Base-by-base conservation (phyloP, 495 filamentous ascomycete species). In the Aspergillus diversus region DNA sequence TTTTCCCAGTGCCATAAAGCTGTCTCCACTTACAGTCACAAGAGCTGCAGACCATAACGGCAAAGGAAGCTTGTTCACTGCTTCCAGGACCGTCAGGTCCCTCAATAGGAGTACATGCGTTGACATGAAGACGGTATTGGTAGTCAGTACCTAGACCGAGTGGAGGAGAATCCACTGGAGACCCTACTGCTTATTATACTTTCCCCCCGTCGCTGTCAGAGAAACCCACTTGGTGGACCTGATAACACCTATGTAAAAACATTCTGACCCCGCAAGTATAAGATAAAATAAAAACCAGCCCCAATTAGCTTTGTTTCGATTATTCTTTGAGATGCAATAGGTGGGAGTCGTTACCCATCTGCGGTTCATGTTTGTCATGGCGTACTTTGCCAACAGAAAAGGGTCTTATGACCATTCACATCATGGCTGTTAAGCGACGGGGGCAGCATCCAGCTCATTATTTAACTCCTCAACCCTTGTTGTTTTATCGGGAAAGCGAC, bases 11-110 rank as follows among this genome's bases (percentile, higher is more conserved):
- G 21, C 21, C 21, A 27, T 27, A 27, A 27, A 27, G 21, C 39
- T 55, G 2, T 55, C 12, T 9, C 39, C 39, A 8, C 39, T 43
- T 43, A 55, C 52, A 55, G 32, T 33, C 11, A 32, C 52, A 55
- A 55, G 52, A 32, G 21, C 52, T 15, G 52, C 32, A 34, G 52
- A 55, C 52, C 52, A 55, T 15, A 55, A 34, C 13, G 52, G 52
- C n/a, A 55, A 32, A 33, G 52, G 52, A 6, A 55, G 52, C 52
- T 55, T 55, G 11, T 55, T 55, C 4, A 55, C 7, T 11, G 52
- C 52, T n/a, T 32, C 32, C 32, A 34, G 27, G 27, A 55, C 52
- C 32, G 21, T 55, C 32, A 55, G n/a, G 52, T 55, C 32, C 52
- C 16, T 55, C 15, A 55, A 33, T 3, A 55, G 9, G 32, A 55